Conservation (phyloP, 208 protist species). For the Giardia muris region DNA sequence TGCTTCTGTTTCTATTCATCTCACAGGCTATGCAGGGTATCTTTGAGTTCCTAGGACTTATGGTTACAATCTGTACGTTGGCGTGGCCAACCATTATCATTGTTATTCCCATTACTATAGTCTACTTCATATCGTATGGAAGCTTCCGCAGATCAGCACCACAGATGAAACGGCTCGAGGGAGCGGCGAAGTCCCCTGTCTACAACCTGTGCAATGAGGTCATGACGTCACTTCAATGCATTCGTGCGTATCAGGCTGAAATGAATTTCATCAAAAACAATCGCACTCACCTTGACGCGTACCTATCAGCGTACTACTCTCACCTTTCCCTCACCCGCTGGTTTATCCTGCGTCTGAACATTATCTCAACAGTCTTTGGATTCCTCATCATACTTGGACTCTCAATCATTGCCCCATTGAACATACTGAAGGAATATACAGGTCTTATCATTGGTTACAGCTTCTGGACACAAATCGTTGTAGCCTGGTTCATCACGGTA, state of each 20-base stretch:
- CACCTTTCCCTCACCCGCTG: not conserved
- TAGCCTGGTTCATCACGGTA: slow-evolving; percentile 33
- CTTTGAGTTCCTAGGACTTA: not conserved
- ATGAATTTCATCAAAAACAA: not conserved
- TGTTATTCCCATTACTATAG: not conserved
- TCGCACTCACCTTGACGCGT: not conserved
- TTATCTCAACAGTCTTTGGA: slow-evolving; percentile 21
- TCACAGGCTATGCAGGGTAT: not conserved
- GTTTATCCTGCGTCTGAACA: slow-evolving; percentile 27
- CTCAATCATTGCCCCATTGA: slow-evolving; percentile 43
- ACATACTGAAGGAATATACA: not conserved
- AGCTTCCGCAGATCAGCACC: not conserved
- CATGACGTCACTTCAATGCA: not conserved
- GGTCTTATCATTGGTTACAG: slow-evolving; percentile 35
- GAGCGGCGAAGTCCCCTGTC: not conserved
- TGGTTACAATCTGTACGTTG: not conserved
- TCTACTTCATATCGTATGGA: not conserved
- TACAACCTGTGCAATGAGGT: not conserved
- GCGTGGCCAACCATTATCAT: not conserved
- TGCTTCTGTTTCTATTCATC: not conserved
- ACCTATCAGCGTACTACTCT: not conserved
- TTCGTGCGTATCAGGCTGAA: slow-evolving; percentile 42
- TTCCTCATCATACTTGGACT: slow-evolving; percentile 35
- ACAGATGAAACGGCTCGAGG: not conserved
- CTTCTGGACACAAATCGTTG: slow-evolving; percentile 21